Evolutionary conservation across 352 stramenopile species (phyloP), one percentile per base, ranked within the genome.

Genomic region (Pseudoperonospora humuli): DNA sequence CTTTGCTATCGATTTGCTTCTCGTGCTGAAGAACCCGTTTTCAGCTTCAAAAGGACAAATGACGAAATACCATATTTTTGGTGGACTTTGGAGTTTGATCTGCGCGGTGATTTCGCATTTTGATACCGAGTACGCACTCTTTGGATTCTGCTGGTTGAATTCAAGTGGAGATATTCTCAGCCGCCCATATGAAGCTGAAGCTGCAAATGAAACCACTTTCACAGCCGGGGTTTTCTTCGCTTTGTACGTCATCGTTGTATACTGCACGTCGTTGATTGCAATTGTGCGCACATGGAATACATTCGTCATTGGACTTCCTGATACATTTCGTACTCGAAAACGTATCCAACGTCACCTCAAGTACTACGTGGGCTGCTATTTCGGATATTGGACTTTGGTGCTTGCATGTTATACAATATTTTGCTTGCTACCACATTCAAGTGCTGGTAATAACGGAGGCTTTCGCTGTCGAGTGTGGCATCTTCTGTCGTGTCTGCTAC

Each of bases 331-430:
- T 21, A 86, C 78, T 2, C 73, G 78, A 18, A 58, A 84, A 37
- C 78, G 78, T 17, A 88, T 85, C 20, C 78, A 88, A 37, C 69
- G 78, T 2, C 75, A 91, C 36, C 64, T 91, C 21, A 91, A 91
- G 56, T 91, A 91, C 57, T 91, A 91, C 34, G 78, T 91, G n/a
- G 78, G 75, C 10, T 88, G 75, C 50, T 91, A 88, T 53, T 86
- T 91, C 38, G 75, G 76, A 18, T 91, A 87, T 54, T 91, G 78
- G 78, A 91, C 78, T 1, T 45, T 86, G 11, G 78, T 91, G 7
- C 45, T 91, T 0, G 62, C 70, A 2, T 83, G 62, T 17, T 91
- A 88, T 41, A 73, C 64, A 1, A 46, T 82, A 0, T 91, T 88
- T 45, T 83, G 57, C 29, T 33, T 91, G 25, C 45, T 86, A 4